These are phyloP conservation scores for Proteromonas lacertae DNA, from an alignment of 352 stramenopile genomes.

Conservation along the genomic window DNA sequence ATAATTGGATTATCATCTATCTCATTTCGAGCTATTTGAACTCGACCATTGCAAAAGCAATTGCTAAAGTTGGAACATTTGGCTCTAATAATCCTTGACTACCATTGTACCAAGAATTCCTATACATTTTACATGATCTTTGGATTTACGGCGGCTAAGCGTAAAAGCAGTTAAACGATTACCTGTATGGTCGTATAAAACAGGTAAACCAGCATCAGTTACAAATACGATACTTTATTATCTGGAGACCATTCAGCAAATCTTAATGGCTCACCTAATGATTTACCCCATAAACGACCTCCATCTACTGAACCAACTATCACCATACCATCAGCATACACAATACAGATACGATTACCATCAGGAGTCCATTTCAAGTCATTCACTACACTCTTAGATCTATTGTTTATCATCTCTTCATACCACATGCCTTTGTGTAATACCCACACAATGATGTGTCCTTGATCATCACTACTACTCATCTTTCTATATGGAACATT, in stretches of 20 bases:
- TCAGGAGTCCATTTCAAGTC: constrained; percentile 74
- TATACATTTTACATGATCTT: no score
- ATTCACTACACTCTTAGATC: constrained; percentile 57
- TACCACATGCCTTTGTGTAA: constrained; percentile 61
- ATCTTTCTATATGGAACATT: constrained; percentile 69
- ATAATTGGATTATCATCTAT: no score
- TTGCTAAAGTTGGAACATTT: no score
- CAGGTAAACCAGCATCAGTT: constrained; percentile 30
- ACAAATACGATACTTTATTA: constrained; percentile 43
- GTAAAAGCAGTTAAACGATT: constrained; percentile 8
- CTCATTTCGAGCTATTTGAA: no score
- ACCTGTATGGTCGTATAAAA: constrained; percentile 9
- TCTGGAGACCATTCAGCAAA: constrained; percentile 70
- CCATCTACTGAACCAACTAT: constrained; percentile 66
- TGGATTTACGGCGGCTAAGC: no score
- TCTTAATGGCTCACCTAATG: constrained; percentile 46
- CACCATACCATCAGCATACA: constrained; percentile 60
- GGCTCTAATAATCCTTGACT: no score
- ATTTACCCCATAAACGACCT: constrained; percentile 62
- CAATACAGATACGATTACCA: constrained; percentile 69
- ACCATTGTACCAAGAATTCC: no score
- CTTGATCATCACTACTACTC: constrained; percentile 62
- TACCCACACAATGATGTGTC: constrained; percentile 75
- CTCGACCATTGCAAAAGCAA: no score
- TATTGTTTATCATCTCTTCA: constrained; percentile 83